phyloP scores from a whole-genome alignment of 2,329 filamentous ascomycete genomes.

The Ophiostoma piceae region DNA sequence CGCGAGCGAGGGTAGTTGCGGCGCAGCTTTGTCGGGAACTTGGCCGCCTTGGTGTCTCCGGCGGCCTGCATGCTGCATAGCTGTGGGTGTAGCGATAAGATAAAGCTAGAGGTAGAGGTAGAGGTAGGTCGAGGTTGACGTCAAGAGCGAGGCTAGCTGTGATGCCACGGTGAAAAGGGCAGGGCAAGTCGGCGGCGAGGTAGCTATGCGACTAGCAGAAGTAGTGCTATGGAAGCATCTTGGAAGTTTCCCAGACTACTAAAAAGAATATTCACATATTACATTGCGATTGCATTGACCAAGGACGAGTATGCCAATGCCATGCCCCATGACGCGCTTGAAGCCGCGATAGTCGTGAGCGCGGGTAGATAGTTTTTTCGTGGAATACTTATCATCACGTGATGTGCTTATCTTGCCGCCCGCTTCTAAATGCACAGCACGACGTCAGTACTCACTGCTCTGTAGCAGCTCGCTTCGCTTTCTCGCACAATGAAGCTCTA shows the following conservation, averaged over 20 bases:
- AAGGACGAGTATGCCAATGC: neutral
- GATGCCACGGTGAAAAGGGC: too few relatives aligned
- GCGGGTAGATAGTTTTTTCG: neutral
- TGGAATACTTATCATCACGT: neutral
- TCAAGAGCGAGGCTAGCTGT: neutral
- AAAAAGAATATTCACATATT: neutral
- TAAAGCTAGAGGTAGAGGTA: neutral
- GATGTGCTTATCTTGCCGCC: neutral
- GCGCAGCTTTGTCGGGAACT: slow-evolving; percentile 28
- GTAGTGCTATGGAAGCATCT: neutral
- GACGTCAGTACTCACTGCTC: neutral
- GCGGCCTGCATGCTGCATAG: slow-evolving; percentile 7
- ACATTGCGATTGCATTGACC: neutral
- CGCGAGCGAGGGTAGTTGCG: slow-evolving; percentile 27
- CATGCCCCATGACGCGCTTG: neutral
- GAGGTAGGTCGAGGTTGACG: neutral
- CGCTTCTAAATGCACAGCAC: too few relatives aligned
- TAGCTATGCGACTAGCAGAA: neutral
- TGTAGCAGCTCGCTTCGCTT: neutral
- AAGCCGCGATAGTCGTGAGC: neutral
- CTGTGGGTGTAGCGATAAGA: neutral
- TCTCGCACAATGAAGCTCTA: neutral
- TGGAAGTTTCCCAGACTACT: neutral
- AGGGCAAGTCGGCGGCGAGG: slow-evolving; percentile 6
- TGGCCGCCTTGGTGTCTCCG: slow-evolving; percentile 21